These are phyloP conservation scores for Rhodomyrtus psidioides DNA, from an alignment of 441 rosid genomes.

Conservation along the genomic window DNA sequence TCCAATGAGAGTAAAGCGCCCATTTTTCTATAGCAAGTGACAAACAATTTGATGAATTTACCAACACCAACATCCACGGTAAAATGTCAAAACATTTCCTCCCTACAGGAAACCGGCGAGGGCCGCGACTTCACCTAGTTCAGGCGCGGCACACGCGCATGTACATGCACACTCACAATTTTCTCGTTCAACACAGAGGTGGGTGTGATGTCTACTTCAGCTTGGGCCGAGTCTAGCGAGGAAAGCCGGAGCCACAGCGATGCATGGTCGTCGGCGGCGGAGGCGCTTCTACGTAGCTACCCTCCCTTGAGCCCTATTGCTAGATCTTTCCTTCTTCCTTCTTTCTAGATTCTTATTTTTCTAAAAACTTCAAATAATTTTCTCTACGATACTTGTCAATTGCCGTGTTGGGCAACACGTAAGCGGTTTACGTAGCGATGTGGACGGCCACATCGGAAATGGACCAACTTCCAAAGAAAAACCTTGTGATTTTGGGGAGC, in stretches of 20 bases:
- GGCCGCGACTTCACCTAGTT: background rate
- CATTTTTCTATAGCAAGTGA: background rate
- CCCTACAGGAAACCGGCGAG: background rate
- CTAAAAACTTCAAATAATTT: background rate
- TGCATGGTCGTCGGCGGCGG: background rate
- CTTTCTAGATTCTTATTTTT: background rate
- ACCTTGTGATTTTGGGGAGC: no score
- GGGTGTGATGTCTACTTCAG: rapidly evolving
- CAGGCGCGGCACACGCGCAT: rapidly evolving
- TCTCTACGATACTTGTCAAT: background rate
- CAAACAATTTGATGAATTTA: background rate
- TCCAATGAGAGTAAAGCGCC: background rate
- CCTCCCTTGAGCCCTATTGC: background rate
- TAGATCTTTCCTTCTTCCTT: background rate
- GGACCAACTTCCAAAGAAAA: no score
- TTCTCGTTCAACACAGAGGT: background rate
- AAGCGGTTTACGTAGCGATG: no score
- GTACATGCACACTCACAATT: background rate
- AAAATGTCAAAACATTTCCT: background rate
- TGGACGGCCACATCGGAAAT: no score
- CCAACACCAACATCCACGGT: background rate
- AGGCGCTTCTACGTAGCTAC: background rate
- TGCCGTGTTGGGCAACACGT: no score
- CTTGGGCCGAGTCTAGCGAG: background rate
- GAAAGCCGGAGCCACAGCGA: background rate